Evolutionary conservation across 2,329 filamentous ascomycete genomes (phyloP).

Genomic region (Pseudogymnoascus sp.): DNA sequence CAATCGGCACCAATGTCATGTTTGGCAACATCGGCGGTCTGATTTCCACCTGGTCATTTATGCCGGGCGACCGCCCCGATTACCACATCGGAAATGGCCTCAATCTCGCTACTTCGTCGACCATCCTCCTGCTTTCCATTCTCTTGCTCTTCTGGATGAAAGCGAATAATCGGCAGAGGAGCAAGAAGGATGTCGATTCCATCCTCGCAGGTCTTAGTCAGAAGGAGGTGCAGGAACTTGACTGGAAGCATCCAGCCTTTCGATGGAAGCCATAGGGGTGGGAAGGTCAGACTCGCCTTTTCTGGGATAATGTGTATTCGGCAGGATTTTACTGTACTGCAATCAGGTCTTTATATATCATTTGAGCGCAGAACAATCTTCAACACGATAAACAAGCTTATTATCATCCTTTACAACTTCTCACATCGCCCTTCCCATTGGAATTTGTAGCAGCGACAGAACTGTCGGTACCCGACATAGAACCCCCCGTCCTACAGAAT

Average conservation of each 20-base stretch:
- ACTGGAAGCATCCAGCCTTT: conserved; percentile 60
- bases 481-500: too few species aligned
- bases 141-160: conserved; percentile 52
- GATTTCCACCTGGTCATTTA: conserved; percentile 57
- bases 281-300: not conserved
- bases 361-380: not conserved
- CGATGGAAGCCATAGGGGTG: conserved; percentile 44
- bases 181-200: conserved; percentile 44
- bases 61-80: conserved; percentile 54
- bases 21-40: conserved; percentile 65
- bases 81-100: conserved; percentile 65
- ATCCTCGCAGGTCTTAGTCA: conserved; percentile 46
- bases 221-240: conserved; percentile 49
- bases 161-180: conserved; percentile 51
- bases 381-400: not conserved
- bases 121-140: conserved; percentile 44
- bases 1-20: conserved; percentile 63
- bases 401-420: not conserved
- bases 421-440: too few species aligned
- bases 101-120: conserved; percentile 55
- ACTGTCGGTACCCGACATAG: too few species aligned
- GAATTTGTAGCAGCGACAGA: too few species aligned
- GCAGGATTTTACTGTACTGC: not conserved
- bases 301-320: not conserved
- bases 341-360: not conserved